These are phyloP conservation scores for Pilasporangium apinafurcum DNA, from an alignment of 352 stramenopile species.

Conservation along the genomic window DNA sequence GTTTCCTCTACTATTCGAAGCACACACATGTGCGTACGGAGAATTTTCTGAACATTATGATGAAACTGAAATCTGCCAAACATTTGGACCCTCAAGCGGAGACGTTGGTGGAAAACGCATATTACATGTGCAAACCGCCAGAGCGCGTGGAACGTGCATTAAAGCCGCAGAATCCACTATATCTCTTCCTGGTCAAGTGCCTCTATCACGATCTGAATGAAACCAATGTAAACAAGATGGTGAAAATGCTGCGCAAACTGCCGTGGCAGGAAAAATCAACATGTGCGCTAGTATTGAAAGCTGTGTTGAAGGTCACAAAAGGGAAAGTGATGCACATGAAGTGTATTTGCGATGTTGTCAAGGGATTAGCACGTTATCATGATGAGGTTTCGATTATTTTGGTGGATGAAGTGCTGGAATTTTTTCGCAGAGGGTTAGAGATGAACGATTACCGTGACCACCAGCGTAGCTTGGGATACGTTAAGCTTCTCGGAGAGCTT, in stretches of 20 bases:
- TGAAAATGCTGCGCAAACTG: constrained; percentile 92
- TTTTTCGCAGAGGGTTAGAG: constrained; percentile 88
- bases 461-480: constrained; percentile 90
- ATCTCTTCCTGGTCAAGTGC: constrained; percentile 87
- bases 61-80: constrained; percentile 94
- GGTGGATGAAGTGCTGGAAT: constrained; percentile 92
- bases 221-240: constrained; percentile 85
- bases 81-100: constrained; percentile 83
- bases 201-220: constrained; percentile 82
- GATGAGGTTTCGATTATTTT: constrained; percentile 88
- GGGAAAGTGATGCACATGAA: constrained; percentile 87
- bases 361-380: constrained; percentile 79
- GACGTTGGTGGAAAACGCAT: constrained; percentile 90
- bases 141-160: constrained; percentile 69
- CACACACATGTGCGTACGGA: constrained; percentile 89
- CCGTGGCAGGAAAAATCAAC: constrained; percentile 81
- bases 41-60: constrained; percentile 93
- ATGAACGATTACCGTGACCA: constrained; percentile 88
- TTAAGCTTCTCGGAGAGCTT: constrained; percentile 92
- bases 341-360: constrained; percentile 84
- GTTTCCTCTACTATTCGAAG: constrained; percentile 94
- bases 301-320: constrained; percentile 91
- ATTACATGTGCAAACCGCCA: constrained; percentile 90
- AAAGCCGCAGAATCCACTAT: constrained; percentile 88
- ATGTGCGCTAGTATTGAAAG: constrained; percentile 79